A percentile compares a stretch with the other conserved stretches of the same genome.
Conservation (phyloP, 257 asterid genomes). For the Capsicum rhomboideum region DNA sequence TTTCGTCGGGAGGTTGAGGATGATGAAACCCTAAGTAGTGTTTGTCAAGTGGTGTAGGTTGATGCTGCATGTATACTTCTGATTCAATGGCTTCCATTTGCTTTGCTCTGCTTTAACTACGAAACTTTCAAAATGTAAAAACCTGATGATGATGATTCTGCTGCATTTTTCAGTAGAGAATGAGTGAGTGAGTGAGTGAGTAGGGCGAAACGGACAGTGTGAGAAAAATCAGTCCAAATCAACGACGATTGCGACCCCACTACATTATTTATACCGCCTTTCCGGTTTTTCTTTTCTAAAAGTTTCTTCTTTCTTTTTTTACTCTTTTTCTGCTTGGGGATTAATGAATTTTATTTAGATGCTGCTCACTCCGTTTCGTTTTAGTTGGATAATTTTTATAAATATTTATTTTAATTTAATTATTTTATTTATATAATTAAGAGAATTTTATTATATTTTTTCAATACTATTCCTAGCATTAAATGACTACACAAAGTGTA, state of each 20-base stretch:
- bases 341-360: too few species aligned
- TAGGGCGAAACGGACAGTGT: not conserved
- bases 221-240: not conserved
- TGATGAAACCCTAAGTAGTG: constrained; percentile 6
- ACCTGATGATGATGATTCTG: too few species aligned
- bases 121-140: not conserved
- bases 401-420: too few species aligned
- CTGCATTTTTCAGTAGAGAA: not conserved
- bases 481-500: too few species aligned
- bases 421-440: too few species aligned
- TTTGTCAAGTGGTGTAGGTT: not conserved
- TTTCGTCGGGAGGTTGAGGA: not conserved
- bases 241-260: not conserved
- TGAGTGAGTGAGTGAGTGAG: not conserved
- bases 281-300: too few species aligned
- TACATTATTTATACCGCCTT: not conserved
- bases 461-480: too few species aligned
- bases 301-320: too few species aligned
- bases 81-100: not conserved
- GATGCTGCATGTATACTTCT: not conserved
- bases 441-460: too few species aligned
- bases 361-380: too few species aligned
- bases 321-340: too few species aligned
- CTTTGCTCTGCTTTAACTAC: not conserved
- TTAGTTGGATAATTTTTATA: too few species aligned